phyloP scores from a whole-genome alignment of 2,329 filamentous ascomycete genomes.

The Monosporascus cannonballus region DNA sequence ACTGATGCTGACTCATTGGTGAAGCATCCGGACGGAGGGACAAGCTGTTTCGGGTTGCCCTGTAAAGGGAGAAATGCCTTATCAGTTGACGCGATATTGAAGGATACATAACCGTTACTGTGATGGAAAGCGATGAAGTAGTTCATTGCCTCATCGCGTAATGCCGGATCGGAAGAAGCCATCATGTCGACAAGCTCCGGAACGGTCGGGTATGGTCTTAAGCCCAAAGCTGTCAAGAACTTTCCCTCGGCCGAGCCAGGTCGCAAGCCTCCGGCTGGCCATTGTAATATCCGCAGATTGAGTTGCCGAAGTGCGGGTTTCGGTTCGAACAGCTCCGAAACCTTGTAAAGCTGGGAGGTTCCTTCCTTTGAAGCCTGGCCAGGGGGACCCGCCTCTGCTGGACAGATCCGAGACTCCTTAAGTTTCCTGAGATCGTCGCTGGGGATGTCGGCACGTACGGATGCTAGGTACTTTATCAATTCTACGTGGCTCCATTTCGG shows the following conservation, averaged over 20 bases:
- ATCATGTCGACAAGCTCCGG: constrained; percentile 75
- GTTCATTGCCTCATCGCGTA: constrained; percentile 65
- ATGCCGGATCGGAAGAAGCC: constrained; percentile 48
- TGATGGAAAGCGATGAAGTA: constrained; percentile 82
- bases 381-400: constrained; percentile 59
- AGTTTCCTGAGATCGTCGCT: constrained; percentile 73
- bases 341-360: constrained; percentile 55
- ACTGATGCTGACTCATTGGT: constrained; percentile 71
- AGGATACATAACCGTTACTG: constrained; percentile 65
- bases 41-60: constrained; percentile 57
- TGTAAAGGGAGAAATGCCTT: constrained; percentile 68
- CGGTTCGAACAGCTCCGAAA: constrained; percentile 78
- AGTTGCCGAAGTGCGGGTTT: constrained; percentile 63
- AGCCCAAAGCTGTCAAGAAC: constrained; percentile 67
- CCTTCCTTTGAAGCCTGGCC: constrained; percentile 49
- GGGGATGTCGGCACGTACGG: constrained; percentile 85
- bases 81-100: constrained; percentile 48
- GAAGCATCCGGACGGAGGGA: constrained; percentile 71
- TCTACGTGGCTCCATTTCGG: constrained; percentile 88
- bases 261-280: constrained; percentile 67
- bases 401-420: constrained; percentile 72
- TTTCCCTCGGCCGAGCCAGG: constrained; percentile 63
- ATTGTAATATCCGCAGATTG: constrained; percentile 71
- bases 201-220: constrained; percentile 65
- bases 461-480: constrained; percentile 87